Evolutionary conservation across 2,329 filamentous ascomycete species (phyloP), one percentile per base, ranked within the genome.

Genomic region (Grosmannia penicillata): DNA sequence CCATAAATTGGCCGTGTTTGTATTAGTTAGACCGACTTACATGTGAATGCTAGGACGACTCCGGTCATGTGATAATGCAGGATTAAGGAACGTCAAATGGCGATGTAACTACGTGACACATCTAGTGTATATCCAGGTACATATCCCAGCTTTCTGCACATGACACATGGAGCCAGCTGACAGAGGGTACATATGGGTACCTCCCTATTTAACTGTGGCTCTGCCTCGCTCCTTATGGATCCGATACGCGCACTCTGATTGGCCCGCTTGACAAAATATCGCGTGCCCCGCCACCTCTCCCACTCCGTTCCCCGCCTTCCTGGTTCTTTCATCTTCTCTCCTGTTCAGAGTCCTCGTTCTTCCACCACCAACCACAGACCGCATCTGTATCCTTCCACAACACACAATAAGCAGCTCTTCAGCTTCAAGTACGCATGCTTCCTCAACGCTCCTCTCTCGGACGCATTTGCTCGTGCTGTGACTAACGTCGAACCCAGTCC

Each of bases 281-380:
- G 42, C 40, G 42, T 46, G 45, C 45, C 45, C 45, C 45, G 45
- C 45, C 45, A 47, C 43, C 33, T 35, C 30, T n/a, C n/a, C 36
- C 27, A 28, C 38, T 38, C 33, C n/a, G 24, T 30, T 42, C 38
- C 42, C 44, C 41, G 37, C 36, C 41, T 42, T 36, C 34, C 37
- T 28, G 39, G 30, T 32, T 41, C 36, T 33, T 29, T 43, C 30
- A 42, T 35, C 23, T 13, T 31, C 27, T 35, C 34, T 38, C 36
- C 35, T 32, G 27, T 24, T 19, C 26, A 25, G 22, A 24, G 19
- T 34, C 23, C 33, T n/a, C 17, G 28, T 27, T 36, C 36, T 36
- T 25, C 30, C 27, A n/a, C 11, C 24, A 35, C 36, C 38, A 40
- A 33, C 31, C 28, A 21, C 25, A n/a, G 33, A 33, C 37, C 36